phyloP scores from a whole-genome alignment of 2,329 filamentous ascomycete species.

The Diaporthe citri region DNA sequence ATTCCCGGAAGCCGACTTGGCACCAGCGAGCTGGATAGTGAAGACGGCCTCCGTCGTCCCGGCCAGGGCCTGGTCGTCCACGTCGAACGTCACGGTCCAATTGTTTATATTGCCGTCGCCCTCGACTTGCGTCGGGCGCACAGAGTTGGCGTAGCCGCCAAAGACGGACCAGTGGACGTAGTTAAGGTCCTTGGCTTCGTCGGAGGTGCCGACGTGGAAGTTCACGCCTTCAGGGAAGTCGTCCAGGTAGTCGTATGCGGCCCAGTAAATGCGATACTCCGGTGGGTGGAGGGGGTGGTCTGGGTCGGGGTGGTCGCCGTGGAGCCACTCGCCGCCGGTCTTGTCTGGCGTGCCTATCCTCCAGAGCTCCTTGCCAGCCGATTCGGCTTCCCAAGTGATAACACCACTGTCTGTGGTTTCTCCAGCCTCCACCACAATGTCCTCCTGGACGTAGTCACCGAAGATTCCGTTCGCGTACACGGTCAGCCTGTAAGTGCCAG shows the following conservation, averaged over 20 bases:
- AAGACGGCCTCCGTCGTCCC: conserved; percentile 64
- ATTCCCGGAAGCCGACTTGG: conserved; percentile 72
- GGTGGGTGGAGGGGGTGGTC: conserved; percentile 64
- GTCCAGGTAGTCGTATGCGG: conserved; percentile 67
- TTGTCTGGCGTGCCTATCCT: conserved; percentile 74
- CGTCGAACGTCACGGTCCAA: conserved; percentile 69
- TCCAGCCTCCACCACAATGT: conserved; percentile 57
- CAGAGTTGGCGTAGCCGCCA: conserved; percentile 64
- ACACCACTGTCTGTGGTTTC: conserved; percentile 48
- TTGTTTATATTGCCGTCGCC: conserved; percentile 65
- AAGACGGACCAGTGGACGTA: conserved; percentile 77
- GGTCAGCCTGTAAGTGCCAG: conserved; percentile 72
- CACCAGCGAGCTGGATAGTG: conserved; percentile 73
- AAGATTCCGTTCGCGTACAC: conserved; percentile 74
- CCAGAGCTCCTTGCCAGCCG: conserved; percentile 70
- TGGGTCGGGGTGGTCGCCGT: conserved; percentile 64
- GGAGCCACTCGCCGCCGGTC: conserved; percentile 69
- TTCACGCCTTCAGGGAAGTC: conserved; percentile 71
- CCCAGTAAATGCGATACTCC: conserved; percentile 74
- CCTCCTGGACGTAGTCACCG: conserved; percentile 69
- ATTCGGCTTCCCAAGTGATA: conserved; percentile 61
- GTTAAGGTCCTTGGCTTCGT: conserved; percentile 66
- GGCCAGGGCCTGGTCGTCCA: conserved; percentile 56
- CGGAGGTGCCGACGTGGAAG: conserved; percentile 67
- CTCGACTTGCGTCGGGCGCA: conserved; percentile 57